Percentiles rank a stretch among this genome's conserved stretches.
These are phyloP conservation scores for Karstenula rhodostoma DNA, from an alignment of 2,329 filamentous ascomycete genomes.

Conservation along the genomic window DNA sequence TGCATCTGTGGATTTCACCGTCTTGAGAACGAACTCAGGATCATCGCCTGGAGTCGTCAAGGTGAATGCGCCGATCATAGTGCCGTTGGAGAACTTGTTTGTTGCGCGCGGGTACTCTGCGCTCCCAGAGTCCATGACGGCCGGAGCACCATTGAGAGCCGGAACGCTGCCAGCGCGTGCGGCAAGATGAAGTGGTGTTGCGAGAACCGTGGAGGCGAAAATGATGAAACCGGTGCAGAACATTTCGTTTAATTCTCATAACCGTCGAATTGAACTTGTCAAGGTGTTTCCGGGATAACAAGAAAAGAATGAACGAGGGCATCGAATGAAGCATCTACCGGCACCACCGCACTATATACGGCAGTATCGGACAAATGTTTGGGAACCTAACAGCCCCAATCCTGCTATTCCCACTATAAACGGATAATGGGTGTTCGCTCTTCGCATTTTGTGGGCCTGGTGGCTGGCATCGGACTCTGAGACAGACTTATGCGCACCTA, in stretches of 20 bases:
- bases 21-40: neutral
- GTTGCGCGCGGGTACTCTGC: neutral
- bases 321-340: too few species aligned
- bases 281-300: too few species aligned
- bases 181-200: neutral
- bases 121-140: neutral
- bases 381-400: neutral
- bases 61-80: constrained; percentile 4
- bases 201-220: neutral
- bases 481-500: neutral
- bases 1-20: constrained; percentile 27
- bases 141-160: neutral
- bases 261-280: neutral
- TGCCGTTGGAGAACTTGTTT: neutral
- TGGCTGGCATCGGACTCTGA: neutral
- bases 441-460: neutral
- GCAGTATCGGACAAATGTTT: neutral
- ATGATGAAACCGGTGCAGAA: neutral
- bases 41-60: neutral
- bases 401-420: neutral
- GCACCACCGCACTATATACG: neutral
- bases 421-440: neutral
- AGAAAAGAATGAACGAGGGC: too few species aligned
- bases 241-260: neutral
- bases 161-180: neutral